Conservation (phyloP, 202 grass and related monocot genomes). For the Brachypodium distachyon region DNA sequence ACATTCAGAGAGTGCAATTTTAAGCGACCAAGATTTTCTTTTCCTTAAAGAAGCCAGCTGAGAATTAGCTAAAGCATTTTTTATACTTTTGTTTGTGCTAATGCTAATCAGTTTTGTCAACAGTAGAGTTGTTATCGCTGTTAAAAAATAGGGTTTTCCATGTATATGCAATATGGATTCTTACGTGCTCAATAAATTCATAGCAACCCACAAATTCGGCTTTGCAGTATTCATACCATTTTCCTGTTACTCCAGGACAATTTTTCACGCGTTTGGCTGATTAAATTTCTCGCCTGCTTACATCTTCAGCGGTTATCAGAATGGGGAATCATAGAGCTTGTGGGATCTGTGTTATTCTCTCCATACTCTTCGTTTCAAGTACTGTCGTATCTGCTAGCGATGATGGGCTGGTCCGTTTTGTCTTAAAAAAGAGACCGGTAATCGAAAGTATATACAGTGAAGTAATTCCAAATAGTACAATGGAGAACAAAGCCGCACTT, state of each 20-base stretch:
- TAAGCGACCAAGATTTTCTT: too few relatives aligned
- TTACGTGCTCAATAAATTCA: background rate
- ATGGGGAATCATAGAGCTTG: background rate
- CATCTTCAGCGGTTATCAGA: background rate
- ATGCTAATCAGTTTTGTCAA: too few relatives aligned
- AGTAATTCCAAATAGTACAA: background rate
- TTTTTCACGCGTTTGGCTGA: background rate
- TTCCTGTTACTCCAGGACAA: background rate
- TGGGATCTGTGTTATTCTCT: background rate
- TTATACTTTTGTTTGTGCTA: too few relatives aligned
- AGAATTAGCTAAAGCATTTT: too few relatives aligned
- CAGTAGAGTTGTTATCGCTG: background rate
- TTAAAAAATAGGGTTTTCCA: background rate
- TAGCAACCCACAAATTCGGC: background rate
- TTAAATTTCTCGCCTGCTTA: background rate
- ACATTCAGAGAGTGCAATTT: too few relatives aligned
- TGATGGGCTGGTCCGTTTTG: conserved; percentile 37
- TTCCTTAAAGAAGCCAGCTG: too few relatives aligned
- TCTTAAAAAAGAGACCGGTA: conserved; percentile 39
- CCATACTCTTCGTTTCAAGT: background rate
- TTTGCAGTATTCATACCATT: background rate
- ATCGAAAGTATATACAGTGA: conserved; percentile 28
- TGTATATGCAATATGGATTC: background rate
- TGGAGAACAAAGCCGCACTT: background rate
- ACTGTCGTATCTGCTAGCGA: conserved; percentile 7